These are phyloP conservation scores for Rhizophora mangle DNA, from an alignment of 345 rosid species.

Conservation along the genomic window DNA sequence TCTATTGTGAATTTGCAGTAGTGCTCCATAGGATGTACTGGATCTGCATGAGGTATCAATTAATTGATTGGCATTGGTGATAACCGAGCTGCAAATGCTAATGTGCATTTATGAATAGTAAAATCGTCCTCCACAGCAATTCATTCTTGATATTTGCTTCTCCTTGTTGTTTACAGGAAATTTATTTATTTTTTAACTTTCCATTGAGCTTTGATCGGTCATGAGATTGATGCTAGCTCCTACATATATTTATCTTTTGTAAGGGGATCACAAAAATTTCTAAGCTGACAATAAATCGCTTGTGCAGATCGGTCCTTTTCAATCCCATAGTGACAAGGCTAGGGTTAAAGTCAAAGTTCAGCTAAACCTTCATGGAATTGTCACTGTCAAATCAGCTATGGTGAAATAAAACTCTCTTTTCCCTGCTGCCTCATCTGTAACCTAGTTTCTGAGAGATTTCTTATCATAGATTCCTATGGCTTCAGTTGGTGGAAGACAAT, in stretches of 20 bases:
- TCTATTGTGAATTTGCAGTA: too few relatives aligned
- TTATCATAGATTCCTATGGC: constrained; percentile 3
- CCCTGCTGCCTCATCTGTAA: background rate
- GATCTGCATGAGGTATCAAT: too few relatives aligned
- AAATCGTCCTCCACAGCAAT: too few relatives aligned
- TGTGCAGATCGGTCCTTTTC: constrained; percentile 71
- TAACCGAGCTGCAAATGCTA: too few relatives aligned
- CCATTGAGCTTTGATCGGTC: background rate
- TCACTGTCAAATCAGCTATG: constrained; percentile 51
- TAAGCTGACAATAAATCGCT: constrained; percentile 1
- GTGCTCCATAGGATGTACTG: too few relatives aligned
- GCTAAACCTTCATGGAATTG: constrained; percentile 69
- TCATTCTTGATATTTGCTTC: too few relatives aligned
- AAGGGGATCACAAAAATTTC: constrained; percentile 7
- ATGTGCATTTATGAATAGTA: too few relatives aligned
- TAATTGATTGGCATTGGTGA: too few relatives aligned
- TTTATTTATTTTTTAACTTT: too few relatives aligned
- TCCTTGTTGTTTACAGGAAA: too few relatives aligned
- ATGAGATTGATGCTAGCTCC: constrained; percentile 5
- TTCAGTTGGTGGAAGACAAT: constrained; percentile 49
- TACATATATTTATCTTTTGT: background rate
- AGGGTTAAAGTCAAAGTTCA: constrained; percentile 62
- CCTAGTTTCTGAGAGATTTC: constrained; percentile 3
- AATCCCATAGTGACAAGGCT: constrained; percentile 42
- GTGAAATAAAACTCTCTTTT: constrained; percentile 34